These are phyloP conservation scores for Stagonosporopsis tanaceti DNA, from an alignment of 2,329 filamentous ascomycete genomes.

Conservation along the genomic window DNA sequence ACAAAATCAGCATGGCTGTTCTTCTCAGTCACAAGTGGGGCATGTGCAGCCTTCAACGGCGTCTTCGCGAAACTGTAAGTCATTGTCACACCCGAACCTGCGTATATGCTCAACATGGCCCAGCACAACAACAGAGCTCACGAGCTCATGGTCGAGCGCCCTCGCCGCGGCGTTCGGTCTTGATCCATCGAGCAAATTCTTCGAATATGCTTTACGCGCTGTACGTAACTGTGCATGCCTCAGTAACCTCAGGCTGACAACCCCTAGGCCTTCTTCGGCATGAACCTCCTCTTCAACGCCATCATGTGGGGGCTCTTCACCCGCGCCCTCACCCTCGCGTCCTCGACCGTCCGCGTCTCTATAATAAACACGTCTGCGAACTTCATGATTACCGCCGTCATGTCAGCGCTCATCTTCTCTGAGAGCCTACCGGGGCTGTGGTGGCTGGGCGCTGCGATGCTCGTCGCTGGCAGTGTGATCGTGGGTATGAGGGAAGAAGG, in stretches of 20 bases:
- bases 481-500: conserved; percentile 74
- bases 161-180: conserved; percentile 60
- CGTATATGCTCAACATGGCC: conserved; percentile 18
- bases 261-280: conserved; percentile 72
- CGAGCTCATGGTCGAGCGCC: conserved; percentile 60
- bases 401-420: conserved; percentile 74
- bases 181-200: conserved; percentile 53
- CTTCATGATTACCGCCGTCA: conserved; percentile 78
- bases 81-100: conserved; percentile 5
- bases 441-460: conserved; percentile 76
- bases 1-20: conserved; percentile 60
- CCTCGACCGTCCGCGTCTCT: conserved; percentile 79
- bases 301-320: conserved; percentile 89
- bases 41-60: conserved; percentile 81
- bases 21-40: conserved; percentile 76
- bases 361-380: conserved; percentile 85
- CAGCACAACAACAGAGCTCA: conserved; percentile 68
- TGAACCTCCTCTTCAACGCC: conserved; percentile 79
- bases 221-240: conserved; percentile 38
- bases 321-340: conserved; percentile 74
- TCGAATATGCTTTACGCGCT: conserved; percentile 61
- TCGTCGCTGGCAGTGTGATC: conserved; percentile 80
- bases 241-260: background rate
- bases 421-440: conserved; percentile 76
- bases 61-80: conserved; percentile 83